Evolutionary conservation across 768 basidiomycete genomes (phyloP).

Genomic region (Tephrocybe sp.): DNA sequence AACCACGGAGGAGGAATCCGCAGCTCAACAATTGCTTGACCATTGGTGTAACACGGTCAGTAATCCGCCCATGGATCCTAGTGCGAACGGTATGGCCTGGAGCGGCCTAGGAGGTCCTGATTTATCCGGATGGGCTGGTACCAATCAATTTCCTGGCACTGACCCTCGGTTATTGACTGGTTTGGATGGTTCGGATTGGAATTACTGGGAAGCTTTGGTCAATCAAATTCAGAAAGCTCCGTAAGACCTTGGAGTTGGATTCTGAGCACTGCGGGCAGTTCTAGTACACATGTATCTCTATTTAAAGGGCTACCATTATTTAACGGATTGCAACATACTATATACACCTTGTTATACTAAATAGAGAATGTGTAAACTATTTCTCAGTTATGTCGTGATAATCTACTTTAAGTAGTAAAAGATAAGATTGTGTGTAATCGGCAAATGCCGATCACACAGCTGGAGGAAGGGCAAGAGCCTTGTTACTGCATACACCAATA

Average conservation of each 20-base stretch:
- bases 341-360: no score
- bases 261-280: no score
- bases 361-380: no score
- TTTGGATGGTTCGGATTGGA: constrained; percentile 68
- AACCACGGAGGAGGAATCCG: constrained; percentile 67
- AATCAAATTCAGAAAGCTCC: constrained; percentile 49
- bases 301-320: no score
- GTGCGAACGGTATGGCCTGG: constrained; percentile 55
- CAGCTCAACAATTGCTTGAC: constrained; percentile 76
- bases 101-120: constrained; percentile 55
- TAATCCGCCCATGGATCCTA: constrained; percentile 55
- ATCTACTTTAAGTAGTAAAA: no score
- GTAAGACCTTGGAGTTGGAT: constrained; percentile 5
- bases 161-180: constrained; percentile 46
- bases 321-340: no score
- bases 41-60: constrained; percentile 85
- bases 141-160: constrained; percentile 36
- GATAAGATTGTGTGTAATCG: no score
- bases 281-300: no score
- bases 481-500: constrained; percentile 22
- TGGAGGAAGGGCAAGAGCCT: no score
- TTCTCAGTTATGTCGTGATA: no score
- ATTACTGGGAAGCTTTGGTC: constrained; percentile 81
- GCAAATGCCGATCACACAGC: no score
- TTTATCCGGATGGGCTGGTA: constrained; percentile 56